Evolutionary conservation across 345 rosid genomes (phyloP), one percentile per base, ranked within the genome.

Genomic region (Salix dunnii): DNA sequence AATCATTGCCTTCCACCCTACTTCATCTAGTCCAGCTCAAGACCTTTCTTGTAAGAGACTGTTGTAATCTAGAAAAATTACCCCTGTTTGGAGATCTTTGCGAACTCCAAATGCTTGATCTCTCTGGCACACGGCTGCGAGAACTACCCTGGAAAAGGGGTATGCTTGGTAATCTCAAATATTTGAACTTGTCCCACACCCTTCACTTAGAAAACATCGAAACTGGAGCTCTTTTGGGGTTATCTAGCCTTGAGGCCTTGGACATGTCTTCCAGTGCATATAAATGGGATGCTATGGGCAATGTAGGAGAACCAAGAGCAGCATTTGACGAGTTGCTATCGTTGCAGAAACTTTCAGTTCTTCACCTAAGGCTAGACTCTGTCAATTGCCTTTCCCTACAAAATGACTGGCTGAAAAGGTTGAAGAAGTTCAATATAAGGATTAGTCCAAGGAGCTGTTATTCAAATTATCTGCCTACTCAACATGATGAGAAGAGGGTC

Each of bases 231-330:
- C 73, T 89, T 67, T 48, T 77, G 16, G 70, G 73, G 31, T 78
- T 89, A 77, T 53, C 72, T 42, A 71, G 72, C 72, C 69, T 89
- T 25, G 88, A 87, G 75, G 75, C 70, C 65, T 74, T 89, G 46
- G 84, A 85, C 82, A 85, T 87, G 89, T 77, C 86, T 3, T 76
- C 66, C 38, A 85, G 89, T 77, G 77, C 74, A 68, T 85, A 83
- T 61, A 78, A 80, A 48, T 82, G 86, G 86, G 78, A 51, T 60
- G 60, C 14, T 17, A 33, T 48, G 51, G 17, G 42, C 17, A 65
- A 74, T 28, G 42, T 61, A 28, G 77, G 71, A 71, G 79, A 74
- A 51, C 49, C 68, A 6, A 75, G 18, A 48, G 85, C 84, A 43
- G 60, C 79, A 5, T 82, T 82, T 36, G 21, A 80, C 51, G 84